phyloP scores from a whole-genome alignment of 768 basidiomycete species.

The Podaxis sp. region DNA sequence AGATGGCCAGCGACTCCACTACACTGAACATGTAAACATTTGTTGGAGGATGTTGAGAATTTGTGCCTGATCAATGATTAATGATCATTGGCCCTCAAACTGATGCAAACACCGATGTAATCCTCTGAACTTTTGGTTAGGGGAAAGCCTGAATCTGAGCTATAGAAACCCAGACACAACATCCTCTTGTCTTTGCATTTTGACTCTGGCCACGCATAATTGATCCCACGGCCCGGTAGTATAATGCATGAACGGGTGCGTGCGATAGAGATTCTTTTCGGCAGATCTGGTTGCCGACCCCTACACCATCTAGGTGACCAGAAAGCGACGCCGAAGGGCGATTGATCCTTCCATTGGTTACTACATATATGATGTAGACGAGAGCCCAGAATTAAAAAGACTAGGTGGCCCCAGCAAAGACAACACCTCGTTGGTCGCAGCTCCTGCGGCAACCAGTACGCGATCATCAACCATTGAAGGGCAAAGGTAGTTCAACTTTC shows the following conservation, averaged over 20 bases:
- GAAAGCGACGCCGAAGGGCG: slow-evolving; percentile 27
- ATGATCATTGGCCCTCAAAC: too few relatives aligned
- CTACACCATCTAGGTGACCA: slow-evolving; percentile 19
- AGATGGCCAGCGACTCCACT: too few relatives aligned
- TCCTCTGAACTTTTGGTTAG: too few relatives aligned
- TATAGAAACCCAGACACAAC: too few relatives aligned
- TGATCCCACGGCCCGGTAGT: neutral
- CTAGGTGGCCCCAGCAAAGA: neutral
- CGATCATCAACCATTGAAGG: neutral
- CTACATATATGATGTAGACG: slow-evolving; percentile 17
- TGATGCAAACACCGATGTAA: too few relatives aligned
- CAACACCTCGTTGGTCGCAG: neutral
- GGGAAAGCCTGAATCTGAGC: too few relatives aligned
- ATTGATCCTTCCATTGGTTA: slow-evolving; percentile 38
- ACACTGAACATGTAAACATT: too few relatives aligned
- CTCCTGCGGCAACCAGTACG: neutral
- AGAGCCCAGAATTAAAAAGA: neutral
- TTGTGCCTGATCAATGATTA: too few relatives aligned
- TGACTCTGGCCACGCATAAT: too few relatives aligned
- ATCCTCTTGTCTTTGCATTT: too few relatives aligned
- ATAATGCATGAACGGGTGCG: neutral
- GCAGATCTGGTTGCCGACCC: neutral
- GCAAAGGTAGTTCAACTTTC: neutral
- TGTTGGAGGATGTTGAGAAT: too few relatives aligned
- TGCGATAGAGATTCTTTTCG: neutral